Percentiles rank a stretch among this genome's conserved stretches.
phyloP scores from a whole-genome alignment of 345 rosid genomes.

The Gossypium herbaceum region DNA sequence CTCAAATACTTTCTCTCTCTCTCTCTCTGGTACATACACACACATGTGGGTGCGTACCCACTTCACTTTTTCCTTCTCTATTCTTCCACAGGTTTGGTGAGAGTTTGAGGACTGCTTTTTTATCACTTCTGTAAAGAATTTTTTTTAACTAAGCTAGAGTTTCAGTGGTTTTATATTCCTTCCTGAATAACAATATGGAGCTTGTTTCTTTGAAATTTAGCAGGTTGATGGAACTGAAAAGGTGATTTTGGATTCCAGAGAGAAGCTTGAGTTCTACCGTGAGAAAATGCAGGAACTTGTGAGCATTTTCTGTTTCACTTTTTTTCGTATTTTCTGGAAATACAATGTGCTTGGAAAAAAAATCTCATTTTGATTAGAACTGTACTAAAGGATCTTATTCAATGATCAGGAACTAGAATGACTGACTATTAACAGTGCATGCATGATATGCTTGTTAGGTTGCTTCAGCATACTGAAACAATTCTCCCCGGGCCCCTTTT shows the following conservation, averaged over 20 bases:
- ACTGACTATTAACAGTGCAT: neutral
- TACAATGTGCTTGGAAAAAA: neutral
- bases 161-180: neutral
- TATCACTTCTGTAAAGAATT: no score
- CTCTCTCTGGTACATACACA: no score
- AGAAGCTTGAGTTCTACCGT: constrained; percentile 92
- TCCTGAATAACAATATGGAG: constrained; percentile 1
- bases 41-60: neutral
- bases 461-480: neutral
- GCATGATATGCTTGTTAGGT: neutral
- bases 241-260: constrained; percentile 74
- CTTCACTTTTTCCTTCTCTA: neutral
- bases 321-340: neutral
- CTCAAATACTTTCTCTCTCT: neutral
- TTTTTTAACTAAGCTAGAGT: neutral
- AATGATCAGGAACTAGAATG: neutral
- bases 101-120: neutral
- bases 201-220: constrained; percentile 15
- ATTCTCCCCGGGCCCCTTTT: no score
- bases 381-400: neutral
- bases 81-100: neutral
- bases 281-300: constrained; percentile 95
- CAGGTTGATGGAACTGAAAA: constrained; percentile 62
- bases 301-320: constrained; percentile 37
- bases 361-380: neutral